phyloP scores from a whole-genome alignment of 257 asterid genomes.

The Hygrophila difformis region DNA sequence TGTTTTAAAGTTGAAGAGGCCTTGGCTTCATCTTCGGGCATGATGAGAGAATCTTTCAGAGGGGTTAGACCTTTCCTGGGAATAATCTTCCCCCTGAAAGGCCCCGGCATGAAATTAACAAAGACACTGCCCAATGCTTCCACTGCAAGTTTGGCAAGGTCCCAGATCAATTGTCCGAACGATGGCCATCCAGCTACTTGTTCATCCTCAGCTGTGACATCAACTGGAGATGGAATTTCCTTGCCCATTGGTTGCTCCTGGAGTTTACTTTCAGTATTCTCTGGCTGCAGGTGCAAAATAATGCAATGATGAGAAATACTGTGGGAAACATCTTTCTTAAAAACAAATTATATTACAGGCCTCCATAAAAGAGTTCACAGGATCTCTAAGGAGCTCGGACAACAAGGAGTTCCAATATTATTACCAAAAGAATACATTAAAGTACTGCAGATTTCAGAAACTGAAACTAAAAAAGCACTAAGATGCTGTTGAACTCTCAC shows the following conservation, averaged over 20 bases:
- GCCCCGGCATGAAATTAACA: conserved; percentile 38
- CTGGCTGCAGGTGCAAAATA: conserved; percentile 37
- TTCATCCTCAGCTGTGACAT: conserved; percentile 40
- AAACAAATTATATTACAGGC: not conserved
- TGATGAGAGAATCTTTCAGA: conserved; percentile 61
- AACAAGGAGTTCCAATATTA: no score
- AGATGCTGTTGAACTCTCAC: no score
- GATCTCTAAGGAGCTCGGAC: no score
- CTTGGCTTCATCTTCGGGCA: conserved; percentile 81
- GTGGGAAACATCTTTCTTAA: not conserved
- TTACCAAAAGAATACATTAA: no score
- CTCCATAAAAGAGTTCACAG: no score
- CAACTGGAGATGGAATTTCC: conserved; percentile 34
- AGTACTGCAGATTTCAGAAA: no score
- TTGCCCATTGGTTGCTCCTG: conserved; percentile 35
- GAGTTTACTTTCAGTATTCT: conserved; percentile 19
- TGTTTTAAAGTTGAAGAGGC: conserved; percentile 46
- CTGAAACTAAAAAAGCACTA: no score
- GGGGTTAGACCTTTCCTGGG: conserved; percentile 63
- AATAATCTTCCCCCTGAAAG: conserved; percentile 18
- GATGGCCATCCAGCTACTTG: conserved; percentile 87
- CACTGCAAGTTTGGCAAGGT: conserved; percentile 51
- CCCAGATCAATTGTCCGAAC: conserved; percentile 68
- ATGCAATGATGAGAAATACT: not conserved
- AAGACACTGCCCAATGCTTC: conserved; percentile 49